phyloP scores from a whole-genome alignment of 345 rosid species.

The Microthlaspi erraticum region DNA sequence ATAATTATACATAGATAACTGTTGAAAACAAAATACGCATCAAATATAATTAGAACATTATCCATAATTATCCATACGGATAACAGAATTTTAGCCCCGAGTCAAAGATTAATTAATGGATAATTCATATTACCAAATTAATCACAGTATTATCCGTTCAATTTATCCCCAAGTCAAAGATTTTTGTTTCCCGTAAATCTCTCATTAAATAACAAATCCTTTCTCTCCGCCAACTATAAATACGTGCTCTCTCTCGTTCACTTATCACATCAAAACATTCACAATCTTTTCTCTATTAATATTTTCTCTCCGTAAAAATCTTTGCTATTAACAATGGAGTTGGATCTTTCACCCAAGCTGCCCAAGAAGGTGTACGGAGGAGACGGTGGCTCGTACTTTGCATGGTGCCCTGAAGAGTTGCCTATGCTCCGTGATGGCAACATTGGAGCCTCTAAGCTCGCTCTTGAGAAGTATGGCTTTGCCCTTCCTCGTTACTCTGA shows the following conservation, averaged over 20 bases:
- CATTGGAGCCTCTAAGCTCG: slow-evolving; percentile 91
- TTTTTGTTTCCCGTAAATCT: slow-evolving; percentile 9
- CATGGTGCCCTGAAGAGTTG: slow-evolving; percentile 82
- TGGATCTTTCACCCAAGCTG: slow-evolving; percentile 79
- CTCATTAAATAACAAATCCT: background rate
- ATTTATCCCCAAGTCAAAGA: slow-evolving; percentile 12
- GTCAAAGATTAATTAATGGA: too few relatives aligned
- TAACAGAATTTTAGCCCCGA: too few relatives aligned
- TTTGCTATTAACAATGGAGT: slow-evolving; percentile 54
- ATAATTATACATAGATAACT: too few relatives aligned
- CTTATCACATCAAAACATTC: background rate
- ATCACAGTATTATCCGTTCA: slow-evolving; percentile 8
- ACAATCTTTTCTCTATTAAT: background rate
- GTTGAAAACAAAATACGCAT: too few relatives aligned
- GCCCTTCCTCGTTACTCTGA: slow-evolving; percentile 91
- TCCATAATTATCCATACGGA: too few relatives aligned
- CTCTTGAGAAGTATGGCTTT: slow-evolving; percentile 78
- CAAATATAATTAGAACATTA: too few relatives aligned
- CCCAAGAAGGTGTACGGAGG: slow-evolving; percentile 71
- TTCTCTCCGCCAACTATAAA: background rate
- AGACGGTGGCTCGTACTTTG: slow-evolving; percentile 75
- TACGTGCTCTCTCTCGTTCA: background rate
- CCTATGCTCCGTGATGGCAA: slow-evolving; percentile 76
- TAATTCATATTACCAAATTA: background rate
- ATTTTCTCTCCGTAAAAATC: background rate